Evolutionary conservation across 495 filamentous ascomycete species (phyloP), one percentile per base, ranked within the genome.

Genomic region (Penicillium coffeae): DNA sequence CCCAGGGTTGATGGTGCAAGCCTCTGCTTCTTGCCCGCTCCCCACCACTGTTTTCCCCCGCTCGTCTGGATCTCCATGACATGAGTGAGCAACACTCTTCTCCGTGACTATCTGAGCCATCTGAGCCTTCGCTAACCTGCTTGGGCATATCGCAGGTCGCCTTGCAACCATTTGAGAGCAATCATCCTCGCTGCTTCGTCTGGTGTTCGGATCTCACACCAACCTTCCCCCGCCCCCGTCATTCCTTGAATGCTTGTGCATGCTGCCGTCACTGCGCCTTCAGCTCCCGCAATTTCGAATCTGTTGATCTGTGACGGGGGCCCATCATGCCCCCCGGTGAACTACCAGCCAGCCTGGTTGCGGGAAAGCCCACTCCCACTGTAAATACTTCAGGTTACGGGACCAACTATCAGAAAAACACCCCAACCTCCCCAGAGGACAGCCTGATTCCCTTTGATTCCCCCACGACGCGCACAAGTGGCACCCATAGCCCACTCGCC

Each of bases 321-420:
- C 56, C 51, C 60, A 62, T 59, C 49, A 73, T 73, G 70, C 65
- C 70, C 69, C 67, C 70, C 54, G 68, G 66, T 63, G 70, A 70
- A 54, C 66, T 71, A 19, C 72, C 72, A 57, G 69, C 71, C 54
- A 75, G 71, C 62, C 65, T 75, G 59, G 66, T 74, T 61, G 69
- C 72, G 55, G 72, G 72, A 59, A 69, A 75, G 49, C 66, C 65
- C 44, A 67, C 60, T 49, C 70, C 70, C 13, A 68, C 63, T 21
- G 46, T 73, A 48, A 72, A 70, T 54, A 72, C 69, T 13, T 64
- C 65, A 21, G 70, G 72, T 45, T 70, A 71, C 38, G 61, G 59
- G 42, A 50, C 52, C 45, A 64, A 59, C 50, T 72, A 65, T 38
- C 60, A 64, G 22, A 62, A 61, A 46, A 68, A 73, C 44, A 72